Conservation (phyloP, 2,329 filamentous ascomycete genomes). For the Stachybotrys chartarum region DNA sequence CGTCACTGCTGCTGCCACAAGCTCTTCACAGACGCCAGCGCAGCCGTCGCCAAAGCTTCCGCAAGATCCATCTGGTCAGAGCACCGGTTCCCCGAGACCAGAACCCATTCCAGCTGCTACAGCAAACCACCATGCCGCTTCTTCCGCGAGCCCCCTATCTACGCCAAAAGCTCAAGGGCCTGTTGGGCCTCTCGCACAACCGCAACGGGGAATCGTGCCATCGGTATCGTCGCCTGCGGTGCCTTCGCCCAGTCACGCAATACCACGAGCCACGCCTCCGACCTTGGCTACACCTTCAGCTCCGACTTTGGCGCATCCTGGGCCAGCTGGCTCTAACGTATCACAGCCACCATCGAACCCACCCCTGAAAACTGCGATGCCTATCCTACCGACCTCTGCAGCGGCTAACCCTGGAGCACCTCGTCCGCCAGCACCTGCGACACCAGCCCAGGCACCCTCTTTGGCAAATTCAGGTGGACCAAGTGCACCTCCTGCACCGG, state of each 20-base stretch:
- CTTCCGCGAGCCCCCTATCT: conserved; percentile 1
- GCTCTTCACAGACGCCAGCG: conserved; percentile 11
- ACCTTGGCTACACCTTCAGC: conserved; percentile 10
- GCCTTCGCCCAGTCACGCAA: not conserved
- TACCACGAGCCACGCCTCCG: conserved; percentile 9
- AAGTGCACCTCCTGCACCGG: conserved; percentile 8
- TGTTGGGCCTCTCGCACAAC: not conserved
- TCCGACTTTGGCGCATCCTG: not conserved
- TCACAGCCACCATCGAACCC: not conserved
- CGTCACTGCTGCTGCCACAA: conserved; percentile 7
- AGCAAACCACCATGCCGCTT: conserved; percentile 8
- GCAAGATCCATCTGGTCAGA: conserved; percentile 7
- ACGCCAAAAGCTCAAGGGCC: not conserved
- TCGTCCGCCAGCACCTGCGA: conserved; percentile 8
- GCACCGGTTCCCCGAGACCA: not conserved
- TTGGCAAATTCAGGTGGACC: conserved; percentile 4
- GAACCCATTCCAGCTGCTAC: conserved; percentile 1
- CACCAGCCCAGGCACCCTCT: conserved; percentile 10
- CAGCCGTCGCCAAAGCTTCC: conserved; percentile 6
- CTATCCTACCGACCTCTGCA: not conserved
- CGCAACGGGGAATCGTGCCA: not conserved
- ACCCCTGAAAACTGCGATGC: not conserved
- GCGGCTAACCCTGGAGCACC: not conserved
- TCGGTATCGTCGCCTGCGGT: not conserved
- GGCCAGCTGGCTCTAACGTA: conserved; percentile 2